Evolutionary conservation across 2,329 filamentous ascomycete genomes (phyloP).

Genomic region (Aureobasidium uvarum): DNA sequence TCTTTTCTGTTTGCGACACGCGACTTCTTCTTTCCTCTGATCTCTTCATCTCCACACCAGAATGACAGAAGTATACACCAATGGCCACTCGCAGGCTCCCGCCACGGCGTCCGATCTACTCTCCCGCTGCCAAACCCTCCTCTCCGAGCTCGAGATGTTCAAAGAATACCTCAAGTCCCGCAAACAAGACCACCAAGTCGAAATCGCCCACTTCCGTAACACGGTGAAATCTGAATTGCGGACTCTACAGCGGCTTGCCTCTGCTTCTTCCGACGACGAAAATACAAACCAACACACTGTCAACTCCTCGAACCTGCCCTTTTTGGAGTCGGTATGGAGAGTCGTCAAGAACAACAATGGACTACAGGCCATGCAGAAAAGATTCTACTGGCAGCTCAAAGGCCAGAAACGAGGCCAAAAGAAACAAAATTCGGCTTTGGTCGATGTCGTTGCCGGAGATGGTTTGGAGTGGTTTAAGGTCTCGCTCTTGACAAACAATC

Average conservation of each 20-base stretch:
- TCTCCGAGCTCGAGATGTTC: constrained; percentile 46
- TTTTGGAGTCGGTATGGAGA: constrained; percentile 63
- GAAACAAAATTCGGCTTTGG: constrained; percentile 53
- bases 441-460: constrained; percentile 64
- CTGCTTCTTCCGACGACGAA: constrained; percentile 4
- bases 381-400: constrained; percentile 49
- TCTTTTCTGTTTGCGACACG: neutral
- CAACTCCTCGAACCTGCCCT: constrained; percentile 64
- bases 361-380: constrained; percentile 57
- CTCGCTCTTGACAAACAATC: constrained; percentile 58
- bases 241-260: constrained; percentile 36
- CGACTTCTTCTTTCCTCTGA: neutral
- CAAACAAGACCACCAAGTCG: constrained; percentile 40
- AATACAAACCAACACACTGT: constrained; percentile 51
- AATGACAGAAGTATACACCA: neutral
- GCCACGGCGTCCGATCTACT: constrained; percentile 35
- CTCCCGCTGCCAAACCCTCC: constrained; percentile 41
- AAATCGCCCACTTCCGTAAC: constrained; percentile 38
- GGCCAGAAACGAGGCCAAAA: constrained; percentile 30
- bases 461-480: constrained; percentile 68
- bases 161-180: constrained; percentile 38
- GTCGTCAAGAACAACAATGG: constrained; percentile 58
- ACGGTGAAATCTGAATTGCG: constrained; percentile 39
- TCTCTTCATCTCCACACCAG: neutral
- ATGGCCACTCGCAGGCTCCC: neutral